Evolutionary conservation across 495 filamentous ascomycete genomes (phyloP), one percentile per base, ranked within the genome.

Genomic region (Amniculicola lignicola): DNA sequence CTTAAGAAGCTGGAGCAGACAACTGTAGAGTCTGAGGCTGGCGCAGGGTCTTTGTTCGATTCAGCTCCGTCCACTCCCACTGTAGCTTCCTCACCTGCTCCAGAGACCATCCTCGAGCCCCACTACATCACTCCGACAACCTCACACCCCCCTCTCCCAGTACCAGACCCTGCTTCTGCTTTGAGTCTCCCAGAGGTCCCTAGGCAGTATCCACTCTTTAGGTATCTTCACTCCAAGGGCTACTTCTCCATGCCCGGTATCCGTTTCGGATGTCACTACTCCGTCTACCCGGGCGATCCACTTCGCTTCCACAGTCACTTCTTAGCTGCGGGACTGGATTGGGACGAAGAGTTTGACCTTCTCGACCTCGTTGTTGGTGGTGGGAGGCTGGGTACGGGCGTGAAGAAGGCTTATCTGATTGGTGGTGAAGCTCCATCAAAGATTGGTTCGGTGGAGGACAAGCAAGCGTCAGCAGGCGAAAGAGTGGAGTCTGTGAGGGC

Each of bases 231-330:
- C 62, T 72, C 77, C 6, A 72, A 79, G 12, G 85, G 83, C 29
- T 98, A 96, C 69, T 98, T 86, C 72, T 79, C 94, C 33, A 87
- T 86, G 36, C 94, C 93, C 1, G 93, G 94, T 7, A 76, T 98
- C 24, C 88, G 93, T 22, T 98, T 98, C 64, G 93, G 93, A 27
- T 94, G 90, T 64, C 83, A 95, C 66, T 96, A 89, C 72, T 85
- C 87, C 52, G 90, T 91, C 1, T 97, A 98, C 65, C 93, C 93
- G 0, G 94, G 94, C 27, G 93, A 98, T 70, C 88, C 93, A 0
- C 74, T 97, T 23, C 86, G 94, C 9, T 98, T 92, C 71, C 93
- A 98, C 69, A 88, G 86, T 28, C 93, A 97, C 69, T 97, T 96
- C 66, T 71, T 95, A 51, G 86, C 83, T 21, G 82, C 82, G 16